Conservation (phyloP, 2,329 filamentous ascomycete genomes). For the Orbilia quercus region DNA sequence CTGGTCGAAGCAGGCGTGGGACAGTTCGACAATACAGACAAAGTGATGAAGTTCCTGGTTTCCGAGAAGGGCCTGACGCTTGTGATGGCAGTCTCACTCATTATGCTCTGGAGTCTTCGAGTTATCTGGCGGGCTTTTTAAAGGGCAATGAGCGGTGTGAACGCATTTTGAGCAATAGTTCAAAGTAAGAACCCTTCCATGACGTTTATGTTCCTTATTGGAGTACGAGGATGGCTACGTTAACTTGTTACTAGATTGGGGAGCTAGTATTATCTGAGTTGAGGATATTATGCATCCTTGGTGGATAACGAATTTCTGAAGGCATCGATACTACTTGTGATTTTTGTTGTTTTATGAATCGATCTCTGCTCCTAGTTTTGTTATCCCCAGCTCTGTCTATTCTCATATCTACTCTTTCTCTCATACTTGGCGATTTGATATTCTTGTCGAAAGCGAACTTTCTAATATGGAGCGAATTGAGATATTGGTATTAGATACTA, state of each 20-base stretch:
- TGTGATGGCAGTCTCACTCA: slow-evolving; percentile 23
- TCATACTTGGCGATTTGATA: too few species aligned
- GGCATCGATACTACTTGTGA: background rate
- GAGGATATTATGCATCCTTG: too few species aligned
- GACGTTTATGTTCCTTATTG: too few species aligned
- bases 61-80: slow-evolving; percentile 45
- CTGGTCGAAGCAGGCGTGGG: slow-evolving; percentile 21
- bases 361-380: slow-evolving; percentile 4
- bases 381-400: background rate
- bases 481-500: too few species aligned
- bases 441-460: too few species aligned
- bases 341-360: background rate
- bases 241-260: too few species aligned
- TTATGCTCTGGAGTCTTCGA: slow-evolving; percentile 45
- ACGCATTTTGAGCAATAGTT: background rate
- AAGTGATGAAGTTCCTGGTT: slow-evolving; percentile 32
- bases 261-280: too few species aligned
- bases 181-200: background rate
- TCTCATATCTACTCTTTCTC: background rate
- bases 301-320: background rate
- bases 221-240: too few species aligned
- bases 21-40: slow-evolving; percentile 16
- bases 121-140: slow-evolving; percentile 44
- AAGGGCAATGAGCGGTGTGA: background rate
- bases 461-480: too few species aligned